phyloP scores from a whole-genome alignment of 495 filamentous ascomycete species.

The Halenospora varia region DNA sequence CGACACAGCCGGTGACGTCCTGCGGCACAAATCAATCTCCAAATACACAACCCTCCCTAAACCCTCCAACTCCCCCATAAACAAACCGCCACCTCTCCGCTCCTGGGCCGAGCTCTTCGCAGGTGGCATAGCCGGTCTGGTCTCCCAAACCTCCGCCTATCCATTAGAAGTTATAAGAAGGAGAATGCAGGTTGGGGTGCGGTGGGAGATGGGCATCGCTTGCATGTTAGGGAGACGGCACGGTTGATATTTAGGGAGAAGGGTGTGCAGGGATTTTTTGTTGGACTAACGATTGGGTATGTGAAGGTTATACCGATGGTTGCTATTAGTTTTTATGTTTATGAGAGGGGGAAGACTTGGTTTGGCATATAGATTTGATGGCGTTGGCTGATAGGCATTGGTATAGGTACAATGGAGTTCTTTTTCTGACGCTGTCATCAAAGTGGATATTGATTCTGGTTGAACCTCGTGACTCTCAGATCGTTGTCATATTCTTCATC shows the following conservation, averaged over 20 bases:
- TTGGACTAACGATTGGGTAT: slow-evolving; percentile 92
- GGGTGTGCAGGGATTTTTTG: slow-evolving; percentile 82
- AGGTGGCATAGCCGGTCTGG: slow-evolving; percentile 79
- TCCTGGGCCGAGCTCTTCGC: slow-evolving; percentile 81
- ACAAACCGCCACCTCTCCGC: slow-evolving; percentile 61
- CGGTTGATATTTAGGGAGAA: slow-evolving; percentile 66
- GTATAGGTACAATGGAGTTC: not conserved
- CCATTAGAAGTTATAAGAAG: slow-evolving; percentile 88
- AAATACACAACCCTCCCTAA: slow-evolving; percentile 59
- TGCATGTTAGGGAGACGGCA: slow-evolving; percentile 76
- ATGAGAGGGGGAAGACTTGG: slow-evolving; percentile 74
- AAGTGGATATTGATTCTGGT: not conserved
- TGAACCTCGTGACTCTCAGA: no score
- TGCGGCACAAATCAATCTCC: slow-evolving; percentile 62
- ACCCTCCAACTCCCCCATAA: slow-evolving; percentile 38
- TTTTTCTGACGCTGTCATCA: not conserved
- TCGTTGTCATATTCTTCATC: no score
- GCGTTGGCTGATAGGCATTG: not conserved
- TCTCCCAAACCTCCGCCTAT: slow-evolving; percentile 89
- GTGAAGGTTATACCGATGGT: slow-evolving; percentile 89
- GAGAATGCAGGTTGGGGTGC: slow-evolving; percentile 96
- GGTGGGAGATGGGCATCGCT: slow-evolving; percentile 78
- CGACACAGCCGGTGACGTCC: slow-evolving; percentile 76
- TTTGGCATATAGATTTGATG: slow-evolving; percentile 57
- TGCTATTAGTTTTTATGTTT: slow-evolving; percentile 71